A percentile compares a stretch with the other conserved stretches of the same genome.
These are phyloP conservation scores for Alternaria angustiovoidea DNA, from an alignment of 2,329 filamentous ascomycete genomes.

Conservation along the genomic window DNA sequence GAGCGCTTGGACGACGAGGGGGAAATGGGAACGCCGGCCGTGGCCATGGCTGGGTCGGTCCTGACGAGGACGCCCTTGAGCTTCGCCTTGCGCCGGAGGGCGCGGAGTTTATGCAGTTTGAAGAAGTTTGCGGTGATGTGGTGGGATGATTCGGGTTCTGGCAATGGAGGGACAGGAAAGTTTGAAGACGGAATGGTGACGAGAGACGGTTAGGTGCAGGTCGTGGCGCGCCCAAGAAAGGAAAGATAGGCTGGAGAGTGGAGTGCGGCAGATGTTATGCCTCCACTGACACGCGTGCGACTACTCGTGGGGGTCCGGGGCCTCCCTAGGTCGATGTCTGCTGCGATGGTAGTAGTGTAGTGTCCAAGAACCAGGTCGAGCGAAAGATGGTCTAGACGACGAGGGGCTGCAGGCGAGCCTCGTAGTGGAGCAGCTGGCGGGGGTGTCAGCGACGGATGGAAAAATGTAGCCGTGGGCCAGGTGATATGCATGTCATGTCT, in stretches of 20 bases:
- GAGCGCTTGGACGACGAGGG: conserved; percentile 52
- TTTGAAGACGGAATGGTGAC: conserved; percentile 32
- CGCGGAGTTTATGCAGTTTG: conserved; percentile 53
- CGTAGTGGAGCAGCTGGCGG: conserved; percentile 19
- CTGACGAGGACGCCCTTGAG: conserved; percentile 39
- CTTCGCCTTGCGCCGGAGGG: conserved; percentile 52
- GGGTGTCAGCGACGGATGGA: conserved; percentile 15
- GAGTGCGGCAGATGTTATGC: conserved; percentile 7
- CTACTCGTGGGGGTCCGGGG: conserved; percentile 13
- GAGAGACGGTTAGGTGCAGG: conserved; percentile 17
- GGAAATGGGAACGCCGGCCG: conserved; percentile 42
- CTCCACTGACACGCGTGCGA: conserved; percentile 21
- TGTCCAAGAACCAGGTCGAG: conserved; percentile 23
- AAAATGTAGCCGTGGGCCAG: too few relatives aligned
- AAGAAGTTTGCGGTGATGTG: conserved; percentile 26
- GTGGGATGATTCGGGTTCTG: conserved; percentile 19
- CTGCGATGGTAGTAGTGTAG: conserved; percentile 14
- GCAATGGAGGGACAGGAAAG: conserved; percentile 27
- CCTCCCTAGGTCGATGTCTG: conserved; percentile 1
- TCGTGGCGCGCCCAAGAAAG: conserved; percentile 21
- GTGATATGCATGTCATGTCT: too few relatives aligned
- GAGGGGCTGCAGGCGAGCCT: conserved; percentile 22
- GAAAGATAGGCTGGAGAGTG: conserved; percentile 7
- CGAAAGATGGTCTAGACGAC: conserved; percentile 8
- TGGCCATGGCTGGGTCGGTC: conserved; percentile 36